A percentile compares a stretch with the other conserved stretches of the same genome.
These are phyloP conservation scores for Mycena indigotica DNA, from an alignment of 768 basidiomycete species.

Conservation along the genomic window DNA sequence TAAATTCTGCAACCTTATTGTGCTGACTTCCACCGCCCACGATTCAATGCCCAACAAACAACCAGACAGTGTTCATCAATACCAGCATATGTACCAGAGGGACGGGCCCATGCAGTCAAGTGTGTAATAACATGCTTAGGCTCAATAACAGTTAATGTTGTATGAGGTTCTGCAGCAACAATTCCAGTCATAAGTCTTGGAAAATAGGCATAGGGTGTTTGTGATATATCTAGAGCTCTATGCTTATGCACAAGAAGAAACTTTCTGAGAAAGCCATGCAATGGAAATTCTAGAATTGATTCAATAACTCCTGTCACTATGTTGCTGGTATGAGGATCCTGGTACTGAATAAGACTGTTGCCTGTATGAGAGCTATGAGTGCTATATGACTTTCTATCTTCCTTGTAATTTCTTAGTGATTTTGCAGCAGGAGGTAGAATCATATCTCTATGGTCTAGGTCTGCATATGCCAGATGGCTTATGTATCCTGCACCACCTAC, in stretches of 20 bases:
- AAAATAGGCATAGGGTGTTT: not conserved
- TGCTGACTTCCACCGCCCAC: not conserved
- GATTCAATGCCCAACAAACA: not conserved
- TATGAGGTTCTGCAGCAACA: not conserved
- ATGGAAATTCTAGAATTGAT: not conserved
- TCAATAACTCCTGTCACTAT: not conserved
- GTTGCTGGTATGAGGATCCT: not conserved
- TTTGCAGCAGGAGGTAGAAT: not conserved
- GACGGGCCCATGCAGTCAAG: not conserved
- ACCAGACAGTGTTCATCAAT: not conserved
- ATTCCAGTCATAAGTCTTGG: not conserved
- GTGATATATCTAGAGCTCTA: not conserved
- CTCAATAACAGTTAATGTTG: not conserved
- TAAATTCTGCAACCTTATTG: too few species aligned
- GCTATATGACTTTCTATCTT: not conserved
- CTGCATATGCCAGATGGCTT: not conserved
- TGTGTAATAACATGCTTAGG: not conserved
- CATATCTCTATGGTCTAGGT: not conserved
- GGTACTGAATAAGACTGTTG: conserved; percentile 1
- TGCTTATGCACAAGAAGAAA: not conserved
- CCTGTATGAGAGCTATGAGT: not conserved
- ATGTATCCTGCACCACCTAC: not conserved
- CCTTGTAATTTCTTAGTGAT: not conserved
- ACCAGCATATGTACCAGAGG: not conserved
- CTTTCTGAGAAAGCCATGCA: not conserved